phyloP scores from a whole-genome alignment of 208 protist genomes.

The Acanthamoeba sp. region DNA sequence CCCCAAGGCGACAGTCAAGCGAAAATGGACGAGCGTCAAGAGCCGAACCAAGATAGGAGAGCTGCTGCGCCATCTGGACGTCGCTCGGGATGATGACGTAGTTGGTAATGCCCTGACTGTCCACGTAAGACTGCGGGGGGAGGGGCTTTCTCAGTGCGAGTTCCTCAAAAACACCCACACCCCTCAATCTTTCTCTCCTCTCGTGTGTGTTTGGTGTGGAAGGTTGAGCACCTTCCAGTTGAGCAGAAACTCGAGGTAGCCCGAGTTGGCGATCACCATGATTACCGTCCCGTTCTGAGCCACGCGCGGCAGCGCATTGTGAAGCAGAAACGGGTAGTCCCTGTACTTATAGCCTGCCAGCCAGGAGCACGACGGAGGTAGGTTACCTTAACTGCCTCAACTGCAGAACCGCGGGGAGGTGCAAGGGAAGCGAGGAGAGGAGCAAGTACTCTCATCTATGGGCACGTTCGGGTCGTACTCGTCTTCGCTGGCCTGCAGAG shows the following conservation, averaged over 20 bases:
- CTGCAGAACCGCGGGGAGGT: background rate
- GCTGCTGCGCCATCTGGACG: slow-evolving; percentile 17
- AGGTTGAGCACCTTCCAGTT: slow-evolving; percentile 1
- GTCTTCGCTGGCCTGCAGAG: background rate
- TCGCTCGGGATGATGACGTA: slow-evolving; percentile 11
- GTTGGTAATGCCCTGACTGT: background rate
- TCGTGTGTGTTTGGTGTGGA: too few species aligned
- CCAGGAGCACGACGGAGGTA: too few species aligned
- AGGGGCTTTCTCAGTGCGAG: too few species aligned
- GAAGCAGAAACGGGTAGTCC: slow-evolving; percentile 3
- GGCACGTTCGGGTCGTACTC: background rate
- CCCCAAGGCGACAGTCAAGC: background rate
- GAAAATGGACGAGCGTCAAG: background rate
- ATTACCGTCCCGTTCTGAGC: background rate
- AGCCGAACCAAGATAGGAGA: slow-evolving; percentile 9
- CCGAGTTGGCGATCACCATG: slow-evolving; percentile 40
- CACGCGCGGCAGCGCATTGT: slow-evolving; percentile 20
- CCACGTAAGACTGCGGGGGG: background rate
- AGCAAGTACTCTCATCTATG: background rate
- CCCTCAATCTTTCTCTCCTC: background rate
- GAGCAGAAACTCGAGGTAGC: slow-evolving; percentile 32
- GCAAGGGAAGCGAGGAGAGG: too few species aligned
- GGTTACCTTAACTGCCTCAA: background rate
- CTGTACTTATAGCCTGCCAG: slow-evolving; percentile 19
- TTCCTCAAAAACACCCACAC: too few species aligned